Evolutionary conservation across 352 stramenopile genomes (phyloP).

Genomic region (Phytophthora pisi): DNA sequence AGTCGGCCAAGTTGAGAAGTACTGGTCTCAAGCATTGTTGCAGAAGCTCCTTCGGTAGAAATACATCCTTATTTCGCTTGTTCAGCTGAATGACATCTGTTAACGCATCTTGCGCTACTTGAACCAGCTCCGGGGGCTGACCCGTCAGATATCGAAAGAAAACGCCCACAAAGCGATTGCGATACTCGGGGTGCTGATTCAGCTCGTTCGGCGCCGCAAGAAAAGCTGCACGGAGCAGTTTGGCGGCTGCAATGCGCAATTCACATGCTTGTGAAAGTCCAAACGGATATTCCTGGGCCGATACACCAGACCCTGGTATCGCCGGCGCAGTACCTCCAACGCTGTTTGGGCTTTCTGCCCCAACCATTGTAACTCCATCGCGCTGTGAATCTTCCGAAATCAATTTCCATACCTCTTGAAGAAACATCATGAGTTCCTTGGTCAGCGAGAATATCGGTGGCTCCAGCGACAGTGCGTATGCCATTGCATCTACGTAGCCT

Average conservation of each 20-base stretch:
- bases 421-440: constrained; percentile 85
- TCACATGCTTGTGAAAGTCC: constrained; percentile 81
- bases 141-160: constrained; percentile 93
- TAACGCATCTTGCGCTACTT: constrained; percentile 81
- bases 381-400: constrained; percentile 76
- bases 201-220: constrained; percentile 81
- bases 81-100: constrained; percentile 86
- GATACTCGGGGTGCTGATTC: constrained; percentile 84
- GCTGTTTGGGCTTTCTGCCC: constrained; percentile 31
- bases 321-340: constrained; percentile 30
- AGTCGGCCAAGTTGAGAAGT: constrained; percentile 96
- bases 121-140: constrained; percentile 82
- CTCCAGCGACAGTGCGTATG: constrained; percentile 73
- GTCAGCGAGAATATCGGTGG: constrained; percentile 84
- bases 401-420: constrained; percentile 86
- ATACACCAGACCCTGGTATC: constrained; percentile 49
- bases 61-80: constrained; percentile 87
- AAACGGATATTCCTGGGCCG: constrained; percentile 88
- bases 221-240: constrained; percentile 88
- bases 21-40: constrained; percentile 96
- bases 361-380: constrained; percentile 31
- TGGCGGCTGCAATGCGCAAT: constrained; percentile 87
- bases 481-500: constrained; percentile 88
- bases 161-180: constrained; percentile 87
- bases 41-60: constrained; percentile 95